These are phyloP conservation scores for Astragalus glycyphyllos DNA, from an alignment of 306 rosid species.

Conservation along the genomic window DNA sequence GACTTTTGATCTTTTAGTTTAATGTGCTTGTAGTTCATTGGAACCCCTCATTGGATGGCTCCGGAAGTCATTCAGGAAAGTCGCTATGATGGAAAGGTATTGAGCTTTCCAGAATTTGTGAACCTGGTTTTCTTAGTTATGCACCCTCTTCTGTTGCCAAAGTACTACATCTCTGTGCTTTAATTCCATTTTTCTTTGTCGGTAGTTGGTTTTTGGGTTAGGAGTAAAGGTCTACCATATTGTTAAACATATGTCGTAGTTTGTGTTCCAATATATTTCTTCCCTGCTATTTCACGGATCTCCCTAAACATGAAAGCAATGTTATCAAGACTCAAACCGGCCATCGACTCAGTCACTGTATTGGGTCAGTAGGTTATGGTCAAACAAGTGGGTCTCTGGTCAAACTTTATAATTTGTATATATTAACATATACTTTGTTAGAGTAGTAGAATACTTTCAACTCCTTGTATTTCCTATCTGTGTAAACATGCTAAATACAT, in stretches of 20 bases:
- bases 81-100: conserved; percentile 98
- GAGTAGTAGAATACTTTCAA: too few species aligned
- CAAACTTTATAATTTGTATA: too few species aligned
- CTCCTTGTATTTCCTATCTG: too few species aligned
- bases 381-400: too few species aligned
- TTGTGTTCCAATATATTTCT: conserved; percentile 5
- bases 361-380: too few species aligned
- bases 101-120: conserved; percentile 25
- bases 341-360: too few species aligned
- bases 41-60: conserved; percentile 99
- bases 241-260: neutral
- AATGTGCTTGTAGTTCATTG: conserved; percentile 78
- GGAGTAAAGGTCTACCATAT: conserved; percentile 20
- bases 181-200: conserved; percentile 8
- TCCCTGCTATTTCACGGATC: conserved; percentile 8
- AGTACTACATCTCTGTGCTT: conserved; percentile 32
- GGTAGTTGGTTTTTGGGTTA: conserved; percentile 6
- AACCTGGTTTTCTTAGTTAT: conserved; percentile 38
- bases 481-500: too few species aligned
- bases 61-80: conserved; percentile 99
- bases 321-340: too few species aligned
- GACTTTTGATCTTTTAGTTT: conserved; percentile 44
- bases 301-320: neutral
- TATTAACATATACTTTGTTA: too few species aligned
- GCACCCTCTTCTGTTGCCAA: conserved; percentile 29